Percentiles rank a stretch among this genome's conserved stretches.
phyloP scores from a whole-genome alignment of 768 basidiomycete species.

The Panellus pusillus region DNA sequence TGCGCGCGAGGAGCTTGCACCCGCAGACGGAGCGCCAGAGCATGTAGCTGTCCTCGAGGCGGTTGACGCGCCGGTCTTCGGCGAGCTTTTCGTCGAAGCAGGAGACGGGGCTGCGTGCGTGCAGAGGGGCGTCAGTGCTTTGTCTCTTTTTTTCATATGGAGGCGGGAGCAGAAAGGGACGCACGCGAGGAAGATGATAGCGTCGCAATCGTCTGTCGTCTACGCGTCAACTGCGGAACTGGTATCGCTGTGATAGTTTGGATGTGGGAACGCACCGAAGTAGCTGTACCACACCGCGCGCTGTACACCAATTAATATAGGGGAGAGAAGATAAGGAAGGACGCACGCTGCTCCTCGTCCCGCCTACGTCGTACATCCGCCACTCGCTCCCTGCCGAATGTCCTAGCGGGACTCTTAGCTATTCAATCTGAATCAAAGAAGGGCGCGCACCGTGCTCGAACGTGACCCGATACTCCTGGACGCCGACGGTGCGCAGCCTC shows the following conservation, averaged over 20 bases:
- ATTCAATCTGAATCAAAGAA: neutral
- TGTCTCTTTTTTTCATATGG: neutral
- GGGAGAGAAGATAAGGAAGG: conserved; percentile 3
- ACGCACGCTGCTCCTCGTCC: conserved; percentile 65
- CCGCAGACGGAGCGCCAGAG: conserved; percentile 76
- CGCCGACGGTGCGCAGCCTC: conserved; percentile 72
- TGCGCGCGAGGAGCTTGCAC: conserved; percentile 60
- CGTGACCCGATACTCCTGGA: conserved; percentile 71
- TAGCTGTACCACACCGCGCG: conserved; percentile 77
- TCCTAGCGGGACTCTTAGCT: conserved; percentile 36
- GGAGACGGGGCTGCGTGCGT: conserved; percentile 47
- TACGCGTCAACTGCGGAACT: too few species aligned
- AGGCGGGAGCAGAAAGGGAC: conserved; percentile 21
- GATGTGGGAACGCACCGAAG: conserved; percentile 42
- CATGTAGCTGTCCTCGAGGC: conserved; percentile 73
- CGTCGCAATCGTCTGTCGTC: conserved; percentile 71
- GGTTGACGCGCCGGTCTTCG: conserved; percentile 69
- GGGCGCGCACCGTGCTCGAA: conserved; percentile 56
- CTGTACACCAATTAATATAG: conserved; percentile 38
- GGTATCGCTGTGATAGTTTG: too few species aligned
- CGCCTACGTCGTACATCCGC: conserved; percentile 82
- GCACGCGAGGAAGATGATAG: conserved; percentile 81
- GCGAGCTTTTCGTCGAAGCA: conserved; percentile 80
- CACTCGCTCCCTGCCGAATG: conserved; percentile 67
- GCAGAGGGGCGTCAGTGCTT: conserved; percentile 4